Conservation (phyloP, 2,329 filamentous ascomycete genomes). For the Fusarium armeniacum region DNA sequence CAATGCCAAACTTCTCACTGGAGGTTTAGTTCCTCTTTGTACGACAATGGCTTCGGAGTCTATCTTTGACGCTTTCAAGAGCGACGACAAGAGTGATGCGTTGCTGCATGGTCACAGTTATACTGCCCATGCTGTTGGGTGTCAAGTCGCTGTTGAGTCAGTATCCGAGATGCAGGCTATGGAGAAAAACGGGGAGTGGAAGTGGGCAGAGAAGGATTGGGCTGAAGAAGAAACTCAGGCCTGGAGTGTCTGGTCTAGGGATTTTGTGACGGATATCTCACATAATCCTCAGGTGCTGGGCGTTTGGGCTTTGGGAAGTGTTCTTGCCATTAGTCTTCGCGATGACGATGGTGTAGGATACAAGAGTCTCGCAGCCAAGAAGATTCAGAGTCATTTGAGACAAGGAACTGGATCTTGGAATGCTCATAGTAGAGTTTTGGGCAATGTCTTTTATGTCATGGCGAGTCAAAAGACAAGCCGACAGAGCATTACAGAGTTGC, state of each 20-base stretch:
- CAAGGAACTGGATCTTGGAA: conserved; percentile 58
- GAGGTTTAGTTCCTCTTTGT: conserved; percentile 82
- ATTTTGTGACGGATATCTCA: conserved; percentile 72
- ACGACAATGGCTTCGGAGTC: conserved; percentile 80
- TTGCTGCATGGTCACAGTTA: conserved; percentile 89
- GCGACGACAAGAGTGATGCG: conserved; percentile 81
- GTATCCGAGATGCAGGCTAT: conserved; percentile 71
- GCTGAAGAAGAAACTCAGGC: conserved; percentile 21
- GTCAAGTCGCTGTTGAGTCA: conserved; percentile 79
- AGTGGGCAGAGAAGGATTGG: conserved; percentile 45
- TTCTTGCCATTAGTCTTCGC: conserved; percentile 74
- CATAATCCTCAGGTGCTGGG: conserved; percentile 68
- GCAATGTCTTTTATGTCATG: conserved; percentile 73
- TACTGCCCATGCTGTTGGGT: conserved; percentile 86
- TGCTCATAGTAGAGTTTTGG: conserved; percentile 67
- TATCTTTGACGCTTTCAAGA: conserved; percentile 79
- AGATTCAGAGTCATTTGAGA: conserved; percentile 57
- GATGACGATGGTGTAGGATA: conserved; percentile 61
- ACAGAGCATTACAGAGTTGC: conserved; percentile 47
- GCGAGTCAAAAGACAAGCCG: conserved; percentile 61
- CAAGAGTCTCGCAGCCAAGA: conserved; percentile 62
- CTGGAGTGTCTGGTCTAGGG: conserved; percentile 80
- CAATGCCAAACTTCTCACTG: conserved; percentile 87
- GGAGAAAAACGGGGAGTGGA: conserved; percentile 70
- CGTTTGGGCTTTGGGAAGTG: conserved; percentile 80